Conservation (phyloP, 805 yeast genomes). For the Zygosaccharomyces lentus region DNA sequence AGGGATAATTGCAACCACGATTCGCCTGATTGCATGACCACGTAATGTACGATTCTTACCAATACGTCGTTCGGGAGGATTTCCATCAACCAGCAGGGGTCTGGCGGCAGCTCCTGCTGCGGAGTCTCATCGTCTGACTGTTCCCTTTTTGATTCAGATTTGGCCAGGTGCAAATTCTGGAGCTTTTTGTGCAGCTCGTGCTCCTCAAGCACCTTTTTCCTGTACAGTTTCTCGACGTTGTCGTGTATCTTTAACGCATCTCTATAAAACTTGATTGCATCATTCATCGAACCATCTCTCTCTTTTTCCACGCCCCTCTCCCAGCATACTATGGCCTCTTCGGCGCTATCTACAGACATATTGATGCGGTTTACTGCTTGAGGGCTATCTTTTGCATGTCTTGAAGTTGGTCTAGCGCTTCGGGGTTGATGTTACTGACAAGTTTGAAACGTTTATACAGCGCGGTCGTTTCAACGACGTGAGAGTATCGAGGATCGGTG, state of each 20-base stretch:
- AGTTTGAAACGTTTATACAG: conserved; percentile 9
- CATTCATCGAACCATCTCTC: conserved; percentile 69
- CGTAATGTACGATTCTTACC: conserved; percentile 43
- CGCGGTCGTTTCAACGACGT: conserved; percentile 2
- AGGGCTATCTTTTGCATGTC: conserved; percentile 2
- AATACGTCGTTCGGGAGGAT: conserved; percentile 58
- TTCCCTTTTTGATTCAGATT: conserved; percentile 3
- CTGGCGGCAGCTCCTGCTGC: conserved; percentile 14
- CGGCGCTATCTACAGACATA: conserved; percentile 2
- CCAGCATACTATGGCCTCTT: conserved; percentile 56
- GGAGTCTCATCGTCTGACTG: conserved; percentile 7
- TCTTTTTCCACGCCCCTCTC: conserved; percentile 71
- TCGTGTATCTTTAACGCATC: conserved; percentile 55
- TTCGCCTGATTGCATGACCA: conserved; percentile 49
- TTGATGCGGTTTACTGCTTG: neutral
- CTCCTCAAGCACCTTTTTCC: conserved; percentile 49
- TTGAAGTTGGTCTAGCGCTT: conserved; percentile 6
- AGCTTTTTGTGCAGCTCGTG: conserved; percentile 31
- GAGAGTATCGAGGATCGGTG: neutral
- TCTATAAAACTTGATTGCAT: conserved; percentile 70
- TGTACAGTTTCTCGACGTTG: conserved; percentile 63
- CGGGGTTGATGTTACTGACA: conserved; percentile 2
- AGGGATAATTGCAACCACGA: conserved; percentile 61
- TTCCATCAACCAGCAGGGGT: conserved; percentile 41
- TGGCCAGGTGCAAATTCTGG: conserved; percentile 13